phyloP scores from a whole-genome alignment of 2,329 filamentous ascomycete species.

The Fusarium sp. region DNA sequence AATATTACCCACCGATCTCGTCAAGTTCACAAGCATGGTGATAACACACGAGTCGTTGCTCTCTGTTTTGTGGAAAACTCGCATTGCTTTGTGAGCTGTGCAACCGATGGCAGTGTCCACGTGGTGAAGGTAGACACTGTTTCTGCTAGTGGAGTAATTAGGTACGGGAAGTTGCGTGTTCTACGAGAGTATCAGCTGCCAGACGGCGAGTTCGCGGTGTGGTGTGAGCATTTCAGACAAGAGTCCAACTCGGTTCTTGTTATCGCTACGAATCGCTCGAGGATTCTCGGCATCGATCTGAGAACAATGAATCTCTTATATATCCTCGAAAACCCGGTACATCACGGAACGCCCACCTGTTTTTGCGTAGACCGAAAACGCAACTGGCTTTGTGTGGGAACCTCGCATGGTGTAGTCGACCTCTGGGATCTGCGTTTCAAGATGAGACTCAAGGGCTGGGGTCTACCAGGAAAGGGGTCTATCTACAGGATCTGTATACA shows the following conservation, averaged over 20 bases:
- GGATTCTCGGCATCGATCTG: conserved; percentile 87
- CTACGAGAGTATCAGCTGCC: conserved; percentile 87
- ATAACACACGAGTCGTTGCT: conserved; percentile 81
- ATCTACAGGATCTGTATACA: conserved; percentile 87
- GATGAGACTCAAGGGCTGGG: conserved; percentile 89
- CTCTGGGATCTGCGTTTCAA: conserved; percentile 98
- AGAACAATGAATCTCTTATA: conserved; percentile 88
- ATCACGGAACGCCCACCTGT: conserved; percentile 91
- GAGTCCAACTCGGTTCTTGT: conserved; percentile 87
- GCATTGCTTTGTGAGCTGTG: conserved; percentile 92
- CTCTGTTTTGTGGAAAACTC: conserved; percentile 95
- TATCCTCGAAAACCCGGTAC: conserved; percentile 86
- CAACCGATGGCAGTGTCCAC: conserved; percentile 90
- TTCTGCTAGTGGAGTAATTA: conserved; percentile 65
- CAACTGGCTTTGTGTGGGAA: conserved; percentile 93
- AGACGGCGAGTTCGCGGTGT: conserved; percentile 82
- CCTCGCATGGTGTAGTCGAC: conserved; percentile 91
- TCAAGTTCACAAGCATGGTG: conserved; percentile 84
- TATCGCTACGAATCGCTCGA: conserved; percentile 87
- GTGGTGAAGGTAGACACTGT: conserved; percentile 83
- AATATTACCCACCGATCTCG: conserved; percentile 91
- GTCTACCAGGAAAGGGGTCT: conserved; percentile 82
- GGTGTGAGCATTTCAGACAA: conserved; percentile 91
- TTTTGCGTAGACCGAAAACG: conserved; percentile 90
- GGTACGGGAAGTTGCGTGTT: conserved; percentile 83